Evolutionary conservation across 495 filamentous ascomycete species (phyloP).

Genomic region (Penicillium samsonianum): DNA sequence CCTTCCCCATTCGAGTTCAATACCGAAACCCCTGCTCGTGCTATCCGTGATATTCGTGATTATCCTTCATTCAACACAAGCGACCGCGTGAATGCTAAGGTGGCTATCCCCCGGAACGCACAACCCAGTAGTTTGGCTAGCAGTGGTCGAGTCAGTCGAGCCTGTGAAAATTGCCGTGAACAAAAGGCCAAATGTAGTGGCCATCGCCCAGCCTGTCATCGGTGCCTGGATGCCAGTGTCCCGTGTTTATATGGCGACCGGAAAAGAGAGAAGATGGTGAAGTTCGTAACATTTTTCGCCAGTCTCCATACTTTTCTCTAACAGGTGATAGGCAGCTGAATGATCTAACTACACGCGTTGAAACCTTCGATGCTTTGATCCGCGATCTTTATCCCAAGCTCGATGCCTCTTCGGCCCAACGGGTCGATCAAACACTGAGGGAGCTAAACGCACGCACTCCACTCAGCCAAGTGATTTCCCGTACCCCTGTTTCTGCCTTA

Average conservation of each 20-base stretch:
- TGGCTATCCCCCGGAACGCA: slow-evolving; percentile 40
- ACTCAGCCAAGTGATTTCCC: slow-evolving; percentile 3
- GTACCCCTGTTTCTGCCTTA: slow-evolving; percentile 2
- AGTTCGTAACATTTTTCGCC: slow-evolving; percentile 38
- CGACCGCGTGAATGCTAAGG: slow-evolving; percentile 36
- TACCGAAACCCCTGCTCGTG: slow-evolving; percentile 24
- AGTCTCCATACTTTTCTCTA: slow-evolving; percentile 15
- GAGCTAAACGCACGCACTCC: neutral
- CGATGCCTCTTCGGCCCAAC: slow-evolving; percentile 34
- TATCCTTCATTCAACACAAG: slow-evolving; percentile 14
- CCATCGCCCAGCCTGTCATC: slow-evolving; percentile 55
- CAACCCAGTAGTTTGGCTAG: slow-evolving; percentile 31
- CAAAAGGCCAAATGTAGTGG: slow-evolving; percentile 67
- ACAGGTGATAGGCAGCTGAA: slow-evolving; percentile 37
- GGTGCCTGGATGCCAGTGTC: slow-evolving; percentile 55
- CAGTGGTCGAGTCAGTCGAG: slow-evolving; percentile 50
- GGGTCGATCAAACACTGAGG: slow-evolving; percentile 39
- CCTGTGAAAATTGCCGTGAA: slow-evolving; percentile 75
- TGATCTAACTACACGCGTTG: slow-evolving; percentile 40
- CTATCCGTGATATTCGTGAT: slow-evolving; percentile 11
- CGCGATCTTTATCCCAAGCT: slow-evolving; percentile 39
- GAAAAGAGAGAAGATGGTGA: slow-evolving; percentile 59
- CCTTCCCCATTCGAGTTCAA: slow-evolving; percentile 14
- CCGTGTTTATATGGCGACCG: slow-evolving; percentile 58
- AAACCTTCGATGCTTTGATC: slow-evolving; percentile 39